Base-by-base conservation (phyloP, 139 green algal species). In the Coelastrella sp. region DNA sequence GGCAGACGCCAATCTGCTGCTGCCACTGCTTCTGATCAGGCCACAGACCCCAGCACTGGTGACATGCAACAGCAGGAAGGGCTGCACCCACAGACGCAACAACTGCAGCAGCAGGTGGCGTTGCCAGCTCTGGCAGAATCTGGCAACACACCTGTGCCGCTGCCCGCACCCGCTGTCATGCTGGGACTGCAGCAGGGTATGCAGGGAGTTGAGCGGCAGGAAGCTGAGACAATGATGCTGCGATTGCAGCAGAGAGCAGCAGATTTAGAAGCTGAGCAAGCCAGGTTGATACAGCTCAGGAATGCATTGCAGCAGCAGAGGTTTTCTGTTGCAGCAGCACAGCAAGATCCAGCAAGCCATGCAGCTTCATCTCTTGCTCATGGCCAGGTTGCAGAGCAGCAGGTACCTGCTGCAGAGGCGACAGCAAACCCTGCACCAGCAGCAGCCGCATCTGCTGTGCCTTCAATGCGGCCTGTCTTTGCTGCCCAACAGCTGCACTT, bases 21-120 rank as follows among this genome's bases (percentile, higher is more conserved):
- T 27, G 79, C 56, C 49, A 35, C 25, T 63, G 35, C 35, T n/a
- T 15, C 6, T 25, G 17, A 72, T 8, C 81, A 86, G 59, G 11
- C 35, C 22, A 59, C 81, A 84, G 56, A 8, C 57, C n/a, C 49
- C 79, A 70, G 79, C 57, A 84, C 56, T 24, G 35, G 74, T 9
- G n/a, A 80, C 15, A 15, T 6, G 15, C 27, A 6, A 58, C 80
- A 58, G 80, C 22, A 73, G 80, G 75, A 6, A 60, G 22, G 15
- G 75, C 25, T 24, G 75, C 75, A 72, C 15, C 80, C 20, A 68
- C 80, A 85, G 80, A 58, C 72, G 59, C 20, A 66, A 72, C 58
- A 72, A 11, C 80, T 73, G 20, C 58, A 63, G 56, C 49, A 84
- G 27, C 15, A 63, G 20, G 78, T 14, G 65, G 57, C 7, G 15